Conservation (phyloP, 768 basidiomycete genomes). For the Hygrophoropsis aurantiaca region DNA sequence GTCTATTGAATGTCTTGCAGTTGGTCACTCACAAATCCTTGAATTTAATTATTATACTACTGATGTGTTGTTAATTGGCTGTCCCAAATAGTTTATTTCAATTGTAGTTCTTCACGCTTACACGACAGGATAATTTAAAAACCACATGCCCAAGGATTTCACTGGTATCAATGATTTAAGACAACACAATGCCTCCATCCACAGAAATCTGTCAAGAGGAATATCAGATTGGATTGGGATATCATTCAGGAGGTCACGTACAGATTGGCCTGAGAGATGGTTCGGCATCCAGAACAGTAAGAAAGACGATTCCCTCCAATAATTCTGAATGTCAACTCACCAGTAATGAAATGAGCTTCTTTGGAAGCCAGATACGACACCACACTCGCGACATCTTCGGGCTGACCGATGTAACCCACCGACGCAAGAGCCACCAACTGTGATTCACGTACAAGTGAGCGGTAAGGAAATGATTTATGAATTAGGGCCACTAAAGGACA, state of each 20-base stretch:
- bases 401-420: slow-evolving; percentile 3
- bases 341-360: slow-evolving; percentile 26
- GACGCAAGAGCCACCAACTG: slow-evolving; percentile 1
- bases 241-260: not conserved
- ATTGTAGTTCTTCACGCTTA: no score
- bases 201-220: slow-evolving; percentile 2
- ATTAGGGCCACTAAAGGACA: not conserved
- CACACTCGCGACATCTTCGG: slow-evolving; percentile 22
- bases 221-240: not conserved
- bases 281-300: no score
- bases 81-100: no score
- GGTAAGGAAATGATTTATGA: not conserved
- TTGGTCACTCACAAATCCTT: no score
- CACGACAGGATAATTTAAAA: no score
- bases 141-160: no score
- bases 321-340: slow-evolving; percentile 7
- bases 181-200: slow-evolving; percentile 2
- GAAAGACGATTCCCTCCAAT: not conserved
- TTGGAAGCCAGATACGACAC: slow-evolving; percentile 26
- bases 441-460: not conserved
- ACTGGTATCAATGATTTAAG: no score
- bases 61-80: no score
- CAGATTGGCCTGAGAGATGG: slow-evolving; percentile 2
- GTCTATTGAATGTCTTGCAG: no score
- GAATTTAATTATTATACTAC: no score